Percentiles rank a stretch among this genome's conserved stretches.
These are phyloP conservation scores for Chionographis japonica DNA, from an alignment of 106 monocot genomes.

Conservation along the genomic window DNA sequence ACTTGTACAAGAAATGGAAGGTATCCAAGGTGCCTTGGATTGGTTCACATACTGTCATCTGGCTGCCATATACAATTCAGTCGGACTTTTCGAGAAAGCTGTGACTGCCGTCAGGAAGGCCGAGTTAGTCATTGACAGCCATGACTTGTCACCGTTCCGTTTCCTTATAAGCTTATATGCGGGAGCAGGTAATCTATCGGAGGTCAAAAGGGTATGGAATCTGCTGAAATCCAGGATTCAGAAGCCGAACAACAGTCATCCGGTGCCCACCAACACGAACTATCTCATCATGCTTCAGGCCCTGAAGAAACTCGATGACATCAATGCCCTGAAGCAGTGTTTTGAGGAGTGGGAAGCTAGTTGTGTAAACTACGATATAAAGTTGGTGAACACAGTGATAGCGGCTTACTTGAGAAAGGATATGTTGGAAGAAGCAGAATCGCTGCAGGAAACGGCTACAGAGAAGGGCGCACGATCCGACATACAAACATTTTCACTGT, in stretches of 20 bases:
- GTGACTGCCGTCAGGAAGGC: conserved; percentile 30
- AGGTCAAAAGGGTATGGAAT: conserved; percentile 42
- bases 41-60: conserved; percentile 40
- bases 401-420: conserved; percentile 34
- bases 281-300: conserved; percentile 39
- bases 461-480: too few relatives aligned
- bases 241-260: conserved; percentile 20
- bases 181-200: conserved; percentile 25
- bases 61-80: conserved; percentile 37
- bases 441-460: conserved; percentile 1
- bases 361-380: conserved; percentile 27
- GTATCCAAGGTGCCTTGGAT: not conserved
- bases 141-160: conserved; percentile 24
- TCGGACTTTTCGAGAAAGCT: conserved; percentile 24
- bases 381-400: conserved; percentile 35
- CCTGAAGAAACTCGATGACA: conserved; percentile 26
- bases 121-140: conserved; percentile 22
- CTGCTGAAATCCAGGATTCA: conserved; percentile 16
- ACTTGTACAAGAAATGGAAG: conserved; percentile 21
- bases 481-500: too few relatives aligned
- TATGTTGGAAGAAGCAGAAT: conserved; percentile 38
- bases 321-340: conserved; percentile 17
- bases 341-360: conserved; percentile 31
- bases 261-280: conserved; percentile 24
- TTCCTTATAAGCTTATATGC: conserved; percentile 43